Base-by-base conservation (phyloP, 1,284 basidiomycete species). In the Ganoderma leucocontextum region DNA sequence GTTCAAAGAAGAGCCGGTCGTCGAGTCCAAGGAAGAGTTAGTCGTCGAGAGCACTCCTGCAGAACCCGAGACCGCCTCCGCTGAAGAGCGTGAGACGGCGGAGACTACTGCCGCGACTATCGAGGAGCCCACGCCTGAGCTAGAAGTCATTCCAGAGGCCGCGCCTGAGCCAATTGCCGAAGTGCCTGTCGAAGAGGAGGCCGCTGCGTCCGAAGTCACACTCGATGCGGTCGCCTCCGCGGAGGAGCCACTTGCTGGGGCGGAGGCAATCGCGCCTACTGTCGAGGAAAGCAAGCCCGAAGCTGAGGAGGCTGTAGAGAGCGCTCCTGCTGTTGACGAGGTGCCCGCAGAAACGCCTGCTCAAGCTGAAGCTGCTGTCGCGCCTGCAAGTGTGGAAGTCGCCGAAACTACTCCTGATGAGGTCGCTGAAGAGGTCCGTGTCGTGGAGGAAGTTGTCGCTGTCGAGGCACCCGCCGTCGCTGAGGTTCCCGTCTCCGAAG, bases 311-410 rank as follows among this genome's bases (percentile, higher is more conserved):
- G 58, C 47, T 19, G 65, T 65, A 17, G 67, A 66, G 25, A 42
- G 36, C 33, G n/a, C 22, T 13, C 29, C 67, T 61, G 57, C 39
- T 15, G 35, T 62, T 29, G 65, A 59, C 22, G 70, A 72, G 60
- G 39, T 60, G 19, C 41, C 60, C 25, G 36, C 42, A 38, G 68
- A 66, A 19, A 64, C 58, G 55, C 25, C 57, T n/a, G 63, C 42
- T 38, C 47, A 52, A 10, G 22, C 22, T 12, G 22, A 25, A 12
- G 12, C 10, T 13, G 47, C 22, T 22, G 47, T 49, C 9, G 22
- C 22, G 10, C 47, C 22, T 29, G 47, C 22, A 13, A 55, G 38
- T 12, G 39, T 29, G 39, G 64, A 65, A 22, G 33, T 22, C 4
- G 49, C n/a, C 29, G 29, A 38, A 25, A 47, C 61, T 19, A 49